Percentiles rank a stretch among this genome's conserved stretches.
Conservation (phyloP, 176 grass and related monocot genomes). For the Neostapfia colusana region DNA sequence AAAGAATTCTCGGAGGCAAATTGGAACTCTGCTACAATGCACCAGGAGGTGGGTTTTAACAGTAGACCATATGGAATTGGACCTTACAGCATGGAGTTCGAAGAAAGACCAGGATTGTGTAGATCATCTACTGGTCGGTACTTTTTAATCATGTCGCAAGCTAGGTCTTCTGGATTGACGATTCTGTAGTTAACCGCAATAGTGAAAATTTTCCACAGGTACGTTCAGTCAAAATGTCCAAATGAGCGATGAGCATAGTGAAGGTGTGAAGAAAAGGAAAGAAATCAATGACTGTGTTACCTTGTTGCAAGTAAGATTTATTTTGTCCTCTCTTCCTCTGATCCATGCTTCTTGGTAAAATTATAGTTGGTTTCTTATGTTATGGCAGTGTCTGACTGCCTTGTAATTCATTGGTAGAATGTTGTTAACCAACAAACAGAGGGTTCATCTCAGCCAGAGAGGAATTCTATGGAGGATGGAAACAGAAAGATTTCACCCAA, state of each 20-base stretch:
- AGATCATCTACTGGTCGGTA: constrained; percentile 50
- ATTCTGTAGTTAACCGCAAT: constrained; percentile 34
- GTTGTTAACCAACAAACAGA: constrained; percentile 53
- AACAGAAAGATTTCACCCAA: constrained; percentile 44
- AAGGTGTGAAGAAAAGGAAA: constrained; percentile 64
- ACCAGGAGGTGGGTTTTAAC: constrained; percentile 66
- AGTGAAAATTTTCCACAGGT: constrained; percentile 14
- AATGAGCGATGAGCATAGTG: constrained; percentile 50
- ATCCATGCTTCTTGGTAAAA: not conserved
- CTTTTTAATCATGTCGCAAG: not conserved
- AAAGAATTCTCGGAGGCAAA: constrained; percentile 55
- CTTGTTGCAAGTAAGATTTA: constrained; percentile 44
- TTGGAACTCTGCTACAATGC: constrained; percentile 64
- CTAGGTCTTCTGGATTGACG: not conserved
- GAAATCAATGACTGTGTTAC: constrained; percentile 32
- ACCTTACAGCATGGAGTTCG: constrained; percentile 48
- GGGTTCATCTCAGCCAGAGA: constrained; percentile 45
- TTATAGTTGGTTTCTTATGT: constrained; percentile 28
- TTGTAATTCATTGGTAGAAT: constrained; percentile 42
- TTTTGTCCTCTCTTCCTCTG: not conserved
- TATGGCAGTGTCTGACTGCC: constrained; percentile 14
- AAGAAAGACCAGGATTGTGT: constrained; percentile 45
- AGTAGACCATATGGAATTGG: constrained; percentile 52
- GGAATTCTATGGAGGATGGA: constrained; percentile 45
- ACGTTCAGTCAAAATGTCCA: constrained; percentile 59